phyloP scores from a whole-genome alignment of 176 grass and related monocot genomes.

The Paspalum vaginatum region DNA sequence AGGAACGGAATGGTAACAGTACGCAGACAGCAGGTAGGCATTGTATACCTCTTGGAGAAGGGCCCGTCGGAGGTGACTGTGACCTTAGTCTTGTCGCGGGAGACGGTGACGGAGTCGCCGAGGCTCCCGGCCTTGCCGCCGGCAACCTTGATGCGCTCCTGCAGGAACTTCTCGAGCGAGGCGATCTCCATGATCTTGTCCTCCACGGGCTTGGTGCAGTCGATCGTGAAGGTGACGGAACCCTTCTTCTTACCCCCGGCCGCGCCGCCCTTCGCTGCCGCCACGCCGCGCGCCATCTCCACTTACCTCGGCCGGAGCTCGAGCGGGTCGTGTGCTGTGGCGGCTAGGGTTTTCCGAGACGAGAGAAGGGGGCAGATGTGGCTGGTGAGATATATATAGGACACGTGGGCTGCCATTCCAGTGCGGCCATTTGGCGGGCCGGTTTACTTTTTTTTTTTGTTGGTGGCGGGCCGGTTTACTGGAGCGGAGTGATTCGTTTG shows the following conservation, averaged over 20 bases:
- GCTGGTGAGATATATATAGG: constrained; percentile 41
- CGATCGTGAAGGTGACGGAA: constrained; percentile 69
- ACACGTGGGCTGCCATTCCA: constrained; percentile 48
- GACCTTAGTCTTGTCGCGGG: constrained; percentile 81
- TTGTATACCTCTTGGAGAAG: constrained; percentile 78
- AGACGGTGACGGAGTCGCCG: constrained; percentile 70
- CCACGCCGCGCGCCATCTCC: constrained; percentile 54
- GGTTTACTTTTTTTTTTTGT: too few relatives aligned
- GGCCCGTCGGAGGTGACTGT: constrained; percentile 78
- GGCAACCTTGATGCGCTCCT: constrained; percentile 93
- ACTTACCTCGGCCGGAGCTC: constrained; percentile 23
- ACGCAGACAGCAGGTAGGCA: not conserved
- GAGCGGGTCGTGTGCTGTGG: constrained; percentile 9
- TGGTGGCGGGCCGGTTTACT: not conserved
- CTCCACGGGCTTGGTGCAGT: constrained; percentile 91
- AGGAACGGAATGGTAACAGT: not conserved
- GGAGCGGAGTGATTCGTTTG: not conserved
- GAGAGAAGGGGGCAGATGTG: not conserved
- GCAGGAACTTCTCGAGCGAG: constrained; percentile 93
- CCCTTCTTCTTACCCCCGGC: constrained; percentile 79
- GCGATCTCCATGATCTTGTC: constrained; percentile 98
- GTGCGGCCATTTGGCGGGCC: not conserved
- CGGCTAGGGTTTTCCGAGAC: constrained; percentile 53
- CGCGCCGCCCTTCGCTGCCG: constrained; percentile 42
- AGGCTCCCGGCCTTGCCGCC: constrained; percentile 89